Evolutionary conservation across 768 basidiomycete genomes (phyloP).

Genomic region (Dentipellis sp.): DNA sequence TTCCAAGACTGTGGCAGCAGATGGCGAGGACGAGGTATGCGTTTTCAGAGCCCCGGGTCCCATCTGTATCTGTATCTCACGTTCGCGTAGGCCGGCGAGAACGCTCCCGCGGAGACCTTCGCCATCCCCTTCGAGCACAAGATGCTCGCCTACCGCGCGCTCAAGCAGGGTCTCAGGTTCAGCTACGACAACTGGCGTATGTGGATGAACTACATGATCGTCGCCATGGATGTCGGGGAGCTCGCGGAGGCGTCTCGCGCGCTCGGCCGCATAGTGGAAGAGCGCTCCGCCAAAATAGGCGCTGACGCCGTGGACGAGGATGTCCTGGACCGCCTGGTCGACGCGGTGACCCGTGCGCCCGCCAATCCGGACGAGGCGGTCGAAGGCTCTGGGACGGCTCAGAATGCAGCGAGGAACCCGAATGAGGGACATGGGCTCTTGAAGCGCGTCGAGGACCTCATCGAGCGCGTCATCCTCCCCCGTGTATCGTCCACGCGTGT

Average conservation of each 20-base stretch:
- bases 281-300: conserved; percentile 42
- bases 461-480: conserved; percentile 74
- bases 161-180: conserved; percentile 80
- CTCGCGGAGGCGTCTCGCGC: conserved; percentile 83
- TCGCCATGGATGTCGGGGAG: conserved; percentile 89
- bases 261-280: conserved; percentile 71
- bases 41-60: not conserved
- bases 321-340: conserved; percentile 82
- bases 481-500: conserved; percentile 71
- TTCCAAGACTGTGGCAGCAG: not conserved
- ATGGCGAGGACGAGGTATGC: conserved; percentile 21
- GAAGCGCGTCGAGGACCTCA: conserved; percentile 58
- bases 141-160: conserved; percentile 83
- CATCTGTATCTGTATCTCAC: not conserved
- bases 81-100: not conserved
- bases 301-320: conserved; percentile 70
- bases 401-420: conserved; percentile 27
- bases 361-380: conserved; percentile 29
- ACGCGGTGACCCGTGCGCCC: conserved; percentile 63
- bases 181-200: conserved; percentile 92
- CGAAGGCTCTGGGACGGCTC: conserved; percentile 15
- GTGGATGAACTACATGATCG: conserved; percentile 97
- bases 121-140: conserved; percentile 64
- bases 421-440: conserved; percentile 63
- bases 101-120: conserved; percentile 12